A percentile compares a stretch with the other conserved stretches of the same genome.
Conservation (phyloP, 2,329 filamentous ascomycete genomes). For the Trichoderma cornu-damae region DNA sequence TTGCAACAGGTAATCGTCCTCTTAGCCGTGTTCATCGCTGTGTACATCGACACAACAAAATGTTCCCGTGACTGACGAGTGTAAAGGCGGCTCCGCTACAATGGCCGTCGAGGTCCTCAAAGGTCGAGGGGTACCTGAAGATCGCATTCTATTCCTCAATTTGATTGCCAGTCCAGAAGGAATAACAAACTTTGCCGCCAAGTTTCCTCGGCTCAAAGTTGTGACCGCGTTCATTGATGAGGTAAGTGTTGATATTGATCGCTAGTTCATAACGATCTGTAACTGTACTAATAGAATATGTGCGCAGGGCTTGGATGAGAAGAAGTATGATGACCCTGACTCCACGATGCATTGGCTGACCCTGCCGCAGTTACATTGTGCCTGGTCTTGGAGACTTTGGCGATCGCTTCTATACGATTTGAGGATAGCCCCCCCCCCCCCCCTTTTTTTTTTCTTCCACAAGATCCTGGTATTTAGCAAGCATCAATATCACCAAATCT, state of each 20-base stretch:
- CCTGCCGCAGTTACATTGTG: slow-evolving; percentile 72
- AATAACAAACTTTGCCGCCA: slow-evolving; percentile 79
- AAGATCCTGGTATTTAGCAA: neutral
- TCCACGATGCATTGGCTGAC: slow-evolving; percentile 33
- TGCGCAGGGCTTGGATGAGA: slow-evolving; percentile 76
- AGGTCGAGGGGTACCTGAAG: slow-evolving; percentile 84
- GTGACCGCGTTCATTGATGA: slow-evolving; percentile 95
- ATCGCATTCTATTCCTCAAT: slow-evolving; percentile 93
- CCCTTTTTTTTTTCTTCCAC: slow-evolving; percentile 1
- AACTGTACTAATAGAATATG: slow-evolving; percentile 17
- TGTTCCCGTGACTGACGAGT: slow-evolving; percentile 4
- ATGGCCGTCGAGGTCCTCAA: slow-evolving; percentile 96
- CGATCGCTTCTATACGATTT: slow-evolving; percentile 92
- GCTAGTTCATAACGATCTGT: neutral
- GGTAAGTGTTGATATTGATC: slow-evolving; percentile 34
- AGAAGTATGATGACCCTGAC: slow-evolving; percentile 63
- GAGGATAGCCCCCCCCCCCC: too few relatives aligned
- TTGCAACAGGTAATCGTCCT: slow-evolving; percentile 70
- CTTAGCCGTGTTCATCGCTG: neutral
- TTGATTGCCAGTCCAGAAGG: slow-evolving; percentile 96
- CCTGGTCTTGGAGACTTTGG: slow-evolving; percentile 94
- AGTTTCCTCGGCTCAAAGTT: slow-evolving; percentile 83
- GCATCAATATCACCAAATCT: slow-evolving; percentile 6
- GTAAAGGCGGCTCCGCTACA: slow-evolving; percentile 79
- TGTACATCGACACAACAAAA: neutral